Conservation (phyloP, 2,329 filamentous ascomycete species). For the Geoglossum cookeanum region DNA sequence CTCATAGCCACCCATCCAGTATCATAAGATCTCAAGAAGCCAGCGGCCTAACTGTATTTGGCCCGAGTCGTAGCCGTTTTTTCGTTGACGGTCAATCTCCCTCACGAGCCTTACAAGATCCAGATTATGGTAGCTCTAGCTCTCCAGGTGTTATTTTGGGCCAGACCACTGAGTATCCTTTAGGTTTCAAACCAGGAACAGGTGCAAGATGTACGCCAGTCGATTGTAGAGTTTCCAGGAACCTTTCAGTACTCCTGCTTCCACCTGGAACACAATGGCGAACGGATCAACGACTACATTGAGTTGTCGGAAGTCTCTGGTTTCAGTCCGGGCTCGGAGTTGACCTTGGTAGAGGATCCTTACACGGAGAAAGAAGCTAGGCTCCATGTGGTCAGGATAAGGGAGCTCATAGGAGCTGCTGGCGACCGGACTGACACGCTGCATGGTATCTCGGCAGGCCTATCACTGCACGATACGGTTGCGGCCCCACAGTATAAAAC, state of each 20-base stretch:
- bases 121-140: slow-evolving; percentile 57
- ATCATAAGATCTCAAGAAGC: neutral
- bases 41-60: neutral
- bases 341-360: slow-evolving; percentile 74
- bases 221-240: slow-evolving; percentile 78
- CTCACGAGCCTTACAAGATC: slow-evolving; percentile 59
- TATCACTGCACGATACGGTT: slow-evolving; percentile 73
- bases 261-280: slow-evolving; percentile 78
- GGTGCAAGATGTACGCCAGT: slow-evolving; percentile 91
- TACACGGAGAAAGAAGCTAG: slow-evolving; percentile 98
- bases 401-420: slow-evolving; percentile 83
- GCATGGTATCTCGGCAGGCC: slow-evolving; percentile 67
- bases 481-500: slow-evolving; percentile 22
- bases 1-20: neutral
- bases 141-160: slow-evolving; percentile 3
- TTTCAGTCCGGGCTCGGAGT: slow-evolving; percentile 56
- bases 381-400: slow-evolving; percentile 76
- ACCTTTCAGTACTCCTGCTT: slow-evolving; percentile 98
- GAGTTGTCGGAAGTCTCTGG: slow-evolving; percentile 77
- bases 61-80: slow-evolving; percentile 30
- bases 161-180: neutral
- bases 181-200: slow-evolving; percentile 87
- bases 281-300: slow-evolving; percentile 87
- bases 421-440: slow-evolving; percentile 74
- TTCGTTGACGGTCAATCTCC: slow-evolving; percentile 62